Base-by-base conservation (phyloP, 176 grass and related monocot genomes). In the Raddia guianensis region DNA sequence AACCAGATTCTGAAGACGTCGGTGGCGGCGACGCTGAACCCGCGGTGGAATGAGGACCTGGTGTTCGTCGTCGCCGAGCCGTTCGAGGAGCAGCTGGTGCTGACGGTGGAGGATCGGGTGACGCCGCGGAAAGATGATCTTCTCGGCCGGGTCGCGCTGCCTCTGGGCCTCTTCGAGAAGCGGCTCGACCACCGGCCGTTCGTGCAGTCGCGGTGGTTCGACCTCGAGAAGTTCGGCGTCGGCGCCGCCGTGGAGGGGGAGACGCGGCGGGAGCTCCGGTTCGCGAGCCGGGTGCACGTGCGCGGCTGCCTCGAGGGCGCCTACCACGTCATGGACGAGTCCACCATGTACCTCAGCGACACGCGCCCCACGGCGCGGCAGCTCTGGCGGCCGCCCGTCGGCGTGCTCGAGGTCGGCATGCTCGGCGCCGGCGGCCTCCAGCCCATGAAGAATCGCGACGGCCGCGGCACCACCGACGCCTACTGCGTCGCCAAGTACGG, bases 321-420 rank as follows among this genome's bases (percentile, higher is more conserved):
- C 2, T 98, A 98, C 83, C 95, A 98, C 72, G 92, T 98, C 27
- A 87, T 98, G 92, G 95, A 98, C 78, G 95, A 98, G 85, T 90
- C 92, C 63, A 94, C 95, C 58, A 91, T 92, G 91, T 98, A 98
- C 66, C 91, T 90, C 79, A 92, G 95, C 85, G 95, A 98, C 83
- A 89, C 86, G 14, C 84, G 85, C 12, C 95, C 95, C 63, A 92
- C 92, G 8, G 89, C 95, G 54, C 76, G 90, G 5, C 95, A 94
- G 76, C 87, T 98, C 12, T 94, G 94, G 94, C 83, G 68, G 67
- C 94, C 92, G 1, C 87, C 92, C 3, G 68, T 98, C 2, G 95
- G 90, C 7, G 83, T 94, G 46, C 80, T 98, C 35, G 95, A 94
- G 83, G 86, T 98, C 47, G 95, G 95, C 84, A 87, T 98, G 32